A percentile compares a stretch with the other conserved stretches of the same genome.
phyloP scores from a whole-genome alignment of 768 basidiomycete species.

The Tulasnella calospora region DNA sequence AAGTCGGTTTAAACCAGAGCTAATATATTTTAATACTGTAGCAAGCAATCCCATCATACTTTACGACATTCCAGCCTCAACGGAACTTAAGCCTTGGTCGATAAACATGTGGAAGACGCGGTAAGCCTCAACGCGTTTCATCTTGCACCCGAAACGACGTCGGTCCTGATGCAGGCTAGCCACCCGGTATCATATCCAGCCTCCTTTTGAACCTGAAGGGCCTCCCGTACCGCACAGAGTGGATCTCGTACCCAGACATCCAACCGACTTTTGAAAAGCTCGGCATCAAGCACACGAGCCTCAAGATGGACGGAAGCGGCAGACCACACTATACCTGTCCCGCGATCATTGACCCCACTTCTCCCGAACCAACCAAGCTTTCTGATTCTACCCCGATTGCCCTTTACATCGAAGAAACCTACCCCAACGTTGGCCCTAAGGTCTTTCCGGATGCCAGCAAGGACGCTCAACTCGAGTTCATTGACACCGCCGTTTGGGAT shows the following conservation, averaged over 20 bases:
- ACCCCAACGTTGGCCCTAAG: slow-evolving; percentile 55
- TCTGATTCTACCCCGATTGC: slow-evolving; percentile 60
- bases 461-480: slow-evolving; percentile 63
- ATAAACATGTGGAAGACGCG: slow-evolving; percentile 26
- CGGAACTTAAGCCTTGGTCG: not conserved
- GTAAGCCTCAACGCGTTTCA: not conserved
- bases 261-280: slow-evolving; percentile 28
- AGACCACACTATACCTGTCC: slow-evolving; percentile 58
- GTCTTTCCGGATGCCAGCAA: slow-evolving; percentile 66
- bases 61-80: slow-evolving; percentile 24
- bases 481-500: slow-evolving; percentile 62
- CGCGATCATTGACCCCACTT: slow-evolving; percentile 57
- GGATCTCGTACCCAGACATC: slow-evolving; percentile 31
- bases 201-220: slow-evolving; percentile 21
- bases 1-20: not conserved
- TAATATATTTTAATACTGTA: not conserved
- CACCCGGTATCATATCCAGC: not conserved
- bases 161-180: no score
- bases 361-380: slow-evolving; percentile 44
- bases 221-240: slow-evolving; percentile 27
- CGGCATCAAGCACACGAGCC: slow-evolving; percentile 25
- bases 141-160: not conserved
- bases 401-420: slow-evolving; percentile 64
- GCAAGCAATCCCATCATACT: slow-evolving; percentile 11
- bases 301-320: slow-evolving; percentile 31